A percentile compares a stretch with the other conserved stretches of the same genome.
These are phyloP conservation scores for Hygrophorus pudorinus DNA, from an alignment of 768 basidiomycete species.

Conservation along the genomic window DNA sequence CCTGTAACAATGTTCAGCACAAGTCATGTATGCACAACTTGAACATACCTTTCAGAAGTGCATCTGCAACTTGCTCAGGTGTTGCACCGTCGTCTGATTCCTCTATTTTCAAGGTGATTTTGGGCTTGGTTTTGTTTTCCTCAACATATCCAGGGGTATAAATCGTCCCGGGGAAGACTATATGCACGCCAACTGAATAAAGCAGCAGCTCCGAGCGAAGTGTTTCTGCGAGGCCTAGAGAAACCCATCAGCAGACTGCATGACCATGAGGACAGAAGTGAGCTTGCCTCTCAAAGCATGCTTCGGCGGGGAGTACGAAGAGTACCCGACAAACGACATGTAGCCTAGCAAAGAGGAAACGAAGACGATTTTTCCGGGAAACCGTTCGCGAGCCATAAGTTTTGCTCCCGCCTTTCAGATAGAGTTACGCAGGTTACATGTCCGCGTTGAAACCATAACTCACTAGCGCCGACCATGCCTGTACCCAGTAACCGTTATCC, in stretches of 20 bases:
- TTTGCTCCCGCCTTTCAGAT: slow-evolving; percentile 40
- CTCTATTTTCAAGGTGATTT: slow-evolving; percentile 58
- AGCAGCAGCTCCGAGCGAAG: slow-evolving; percentile 57
- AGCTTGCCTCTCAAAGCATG: slow-evolving; percentile 57
- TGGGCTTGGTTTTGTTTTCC: slow-evolving; percentile 59
- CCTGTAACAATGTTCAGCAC: slow-evolving; percentile 20
- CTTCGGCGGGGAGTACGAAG: slow-evolving; percentile 62
- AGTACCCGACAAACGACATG: slow-evolving; percentile 56
- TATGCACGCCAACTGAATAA: slow-evolving; percentile 55
- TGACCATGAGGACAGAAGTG: neutral
- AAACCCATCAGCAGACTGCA: neutral
- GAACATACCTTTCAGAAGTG: slow-evolving; percentile 38
- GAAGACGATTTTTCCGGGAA: slow-evolving; percentile 52
- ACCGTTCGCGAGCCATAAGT: slow-evolving; percentile 37
- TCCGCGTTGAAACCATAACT: slow-evolving; percentile 7
- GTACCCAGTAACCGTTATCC: slow-evolving; percentile 46
- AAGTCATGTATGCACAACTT: neutral
- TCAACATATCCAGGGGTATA: slow-evolving; percentile 50
- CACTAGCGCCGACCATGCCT: slow-evolving; percentile 48
- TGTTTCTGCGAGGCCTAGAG: slow-evolving; percentile 56
- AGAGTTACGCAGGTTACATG: neutral
- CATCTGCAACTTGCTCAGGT: slow-evolving; percentile 41
- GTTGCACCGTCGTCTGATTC: slow-evolving; percentile 46
- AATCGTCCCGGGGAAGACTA: slow-evolving; percentile 65
- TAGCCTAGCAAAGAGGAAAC: slow-evolving; percentile 52